Evolutionary conservation across 805 yeast genomes (phyloP).

Genomic region (Wickerhamomyces rabaulensis): DNA sequence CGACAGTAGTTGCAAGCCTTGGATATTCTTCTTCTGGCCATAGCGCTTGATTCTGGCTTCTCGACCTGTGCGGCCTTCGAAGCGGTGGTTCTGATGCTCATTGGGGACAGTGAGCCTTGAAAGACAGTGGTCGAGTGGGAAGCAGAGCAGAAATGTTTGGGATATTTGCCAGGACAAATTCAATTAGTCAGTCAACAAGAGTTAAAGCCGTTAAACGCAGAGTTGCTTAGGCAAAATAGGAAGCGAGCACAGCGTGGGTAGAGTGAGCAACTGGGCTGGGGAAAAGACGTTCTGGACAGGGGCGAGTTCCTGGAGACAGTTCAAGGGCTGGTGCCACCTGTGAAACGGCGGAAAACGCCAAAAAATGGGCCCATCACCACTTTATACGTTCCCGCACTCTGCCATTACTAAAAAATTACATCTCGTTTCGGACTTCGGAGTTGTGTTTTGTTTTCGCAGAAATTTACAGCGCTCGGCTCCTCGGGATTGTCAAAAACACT

Average conservation of each 20-base stretch:
- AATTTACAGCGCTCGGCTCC: background rate
- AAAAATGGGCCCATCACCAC: background rate
- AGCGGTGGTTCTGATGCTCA: background rate
- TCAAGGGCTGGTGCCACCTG: background rate
- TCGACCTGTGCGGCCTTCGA: background rate
- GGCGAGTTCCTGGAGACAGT: too few relatives aligned
- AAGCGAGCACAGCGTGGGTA: too few relatives aligned
- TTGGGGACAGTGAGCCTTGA: background rate
- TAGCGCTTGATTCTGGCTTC: background rate
- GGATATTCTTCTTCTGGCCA: constrained; percentile 28
- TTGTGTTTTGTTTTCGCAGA: background rate
- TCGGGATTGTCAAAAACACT: background rate
- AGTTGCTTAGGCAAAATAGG: background rate
- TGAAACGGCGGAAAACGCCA: background rate
- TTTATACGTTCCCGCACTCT: background rate
- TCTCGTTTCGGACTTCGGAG: background rate
- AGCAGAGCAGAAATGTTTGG: background rate
- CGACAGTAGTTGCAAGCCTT: constrained; percentile 38
- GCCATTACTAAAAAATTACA: background rate
- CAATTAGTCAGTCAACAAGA: background rate
- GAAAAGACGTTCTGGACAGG: background rate
- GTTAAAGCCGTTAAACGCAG: background rate
- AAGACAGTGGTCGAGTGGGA: background rate
- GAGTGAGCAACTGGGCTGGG: background rate
- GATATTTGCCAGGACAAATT: background rate